phyloP scores from a whole-genome alignment of 495 filamentous ascomycete genomes.

The Penicilliopsis zonata region DNA sequence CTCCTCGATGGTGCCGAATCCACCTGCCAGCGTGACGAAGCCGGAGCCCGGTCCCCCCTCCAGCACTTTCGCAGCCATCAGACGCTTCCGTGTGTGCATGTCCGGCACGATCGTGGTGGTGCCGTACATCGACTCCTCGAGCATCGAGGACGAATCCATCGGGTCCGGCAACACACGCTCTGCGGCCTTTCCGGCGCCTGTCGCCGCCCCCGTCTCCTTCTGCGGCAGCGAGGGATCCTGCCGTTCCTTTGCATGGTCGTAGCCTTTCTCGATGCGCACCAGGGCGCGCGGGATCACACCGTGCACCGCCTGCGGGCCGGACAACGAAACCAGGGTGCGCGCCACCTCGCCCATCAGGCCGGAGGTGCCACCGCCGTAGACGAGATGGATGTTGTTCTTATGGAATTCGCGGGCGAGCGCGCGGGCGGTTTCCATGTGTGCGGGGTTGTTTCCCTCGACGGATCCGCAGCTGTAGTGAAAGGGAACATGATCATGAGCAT shows the following conservation, averaged over 20 bases:
- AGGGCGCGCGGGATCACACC: constrained; percentile 85
- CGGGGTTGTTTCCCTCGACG: constrained; percentile 54
- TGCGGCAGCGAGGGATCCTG: constrained; percentile 1
- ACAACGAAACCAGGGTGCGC: constrained; percentile 71
- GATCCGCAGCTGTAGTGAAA: constrained; percentile 53
- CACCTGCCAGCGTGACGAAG: constrained; percentile 82
- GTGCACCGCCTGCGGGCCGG: constrained; percentile 74
- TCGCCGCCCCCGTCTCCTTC: constrained; percentile 1
- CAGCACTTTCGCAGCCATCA: constrained; percentile 83
- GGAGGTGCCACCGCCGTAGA: constrained; percentile 90
- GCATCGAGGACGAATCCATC: constrained; percentile 25
- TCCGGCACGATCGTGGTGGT: constrained; percentile 77
- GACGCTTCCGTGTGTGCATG: constrained; percentile 88
- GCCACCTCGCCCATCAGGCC: constrained; percentile 94
- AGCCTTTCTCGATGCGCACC: constrained; percentile 64
- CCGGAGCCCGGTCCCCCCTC: constrained; percentile 71
- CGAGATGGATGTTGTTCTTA: constrained; percentile 60
- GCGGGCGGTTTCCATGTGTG: constrained; percentile 62
- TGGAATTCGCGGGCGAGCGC: constrained; percentile 66
- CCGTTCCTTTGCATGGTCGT: constrained; percentile 20
- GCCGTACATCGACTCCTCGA: constrained; percentile 63
- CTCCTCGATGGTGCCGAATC: constrained; percentile 93
- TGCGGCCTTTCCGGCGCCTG: constrained; percentile 21
- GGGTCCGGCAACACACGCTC: constrained; percentile 22
- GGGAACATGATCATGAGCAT: too few species aligned